Base-by-base conservation (phyloP, 495 filamentous ascomycete genomes). In the Tuber umbilicatum region DNA sequence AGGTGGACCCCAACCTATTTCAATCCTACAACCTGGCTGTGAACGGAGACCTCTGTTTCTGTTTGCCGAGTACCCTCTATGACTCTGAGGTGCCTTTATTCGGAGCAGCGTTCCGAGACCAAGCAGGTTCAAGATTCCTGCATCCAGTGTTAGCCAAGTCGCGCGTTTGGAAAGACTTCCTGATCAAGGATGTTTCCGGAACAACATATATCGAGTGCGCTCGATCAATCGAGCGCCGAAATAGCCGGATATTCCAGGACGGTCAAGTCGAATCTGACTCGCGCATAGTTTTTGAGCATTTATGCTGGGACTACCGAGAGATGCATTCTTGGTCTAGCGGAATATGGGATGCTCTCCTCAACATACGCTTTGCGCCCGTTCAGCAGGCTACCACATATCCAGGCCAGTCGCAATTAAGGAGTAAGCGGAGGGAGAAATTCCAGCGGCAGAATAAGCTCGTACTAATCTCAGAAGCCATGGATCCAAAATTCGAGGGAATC, bases 21-120 rank as follows among this genome's bases (percentile, higher is more conserved):
- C 70, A 43, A 42, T 55, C 41, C 23, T 39, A 64, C 38, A 75
- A 71, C 40, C 42, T 81, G 16, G 79, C 79, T 9, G 35, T 81
- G 12, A 47, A 81, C 19, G 73, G 73, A 43, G 68, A 78, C 7
- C 31, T 41, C 41, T 47, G 64, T 0, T 64, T 81, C 35, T 70
- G 78, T 23, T 73, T 75, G 42, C 45, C 40, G 2, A 39, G 70
- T 50, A 78, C 70, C 6, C 42, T 81, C 3, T 81, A 78, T 40
- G 79, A 80, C 17, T 43, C 41, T 38, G 55, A 21, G 43, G 41
- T 75, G 27, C 4, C n/a, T 40, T 69, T 74, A 37, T 81, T 80
- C 55, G n/a, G 40, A 42, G 78, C 79, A 27, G 79, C 79, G 19
- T 81, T 81, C 72, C 72, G 77, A 68, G 77, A 73, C 69, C 35